Percentiles rank a stretch among this genome's conserved stretches.
These are phyloP conservation scores for Sambucus nigra DNA, from an alignment of 129 eudicot genomes.

Conservation along the genomic window DNA sequence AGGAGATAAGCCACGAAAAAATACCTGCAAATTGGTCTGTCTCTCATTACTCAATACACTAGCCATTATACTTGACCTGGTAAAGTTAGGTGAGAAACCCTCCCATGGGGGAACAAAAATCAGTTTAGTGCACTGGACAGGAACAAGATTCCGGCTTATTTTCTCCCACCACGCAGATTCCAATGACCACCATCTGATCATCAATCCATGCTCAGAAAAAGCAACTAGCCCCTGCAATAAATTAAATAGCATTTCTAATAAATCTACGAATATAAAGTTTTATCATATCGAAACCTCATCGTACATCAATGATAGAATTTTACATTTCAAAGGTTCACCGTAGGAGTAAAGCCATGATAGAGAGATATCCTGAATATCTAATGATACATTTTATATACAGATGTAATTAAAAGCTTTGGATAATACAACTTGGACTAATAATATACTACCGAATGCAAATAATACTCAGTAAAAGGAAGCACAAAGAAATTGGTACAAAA, in stretches of 20 bases:
- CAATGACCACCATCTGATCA: slow-evolving; percentile 98
- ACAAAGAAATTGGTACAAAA: too few relatives aligned
- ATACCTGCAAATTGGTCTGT: slow-evolving; percentile 48
- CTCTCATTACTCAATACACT: slow-evolving; percentile 45
- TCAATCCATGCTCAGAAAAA: slow-evolving; percentile 81
- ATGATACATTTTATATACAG: too few relatives aligned
- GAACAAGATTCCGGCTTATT: slow-evolving; percentile 76
- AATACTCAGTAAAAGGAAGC: too few relatives aligned
- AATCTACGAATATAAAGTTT: not conserved
- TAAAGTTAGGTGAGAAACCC: slow-evolving; percentile 84
- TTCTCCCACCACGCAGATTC: slow-evolving; percentile 99
- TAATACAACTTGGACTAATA: too few relatives aligned
- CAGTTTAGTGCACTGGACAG: slow-evolving; percentile 93
- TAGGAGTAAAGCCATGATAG: not conserved
- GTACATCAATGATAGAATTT: not conserved
- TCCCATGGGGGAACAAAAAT: slow-evolving; percentile 98
- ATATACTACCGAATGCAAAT: too few relatives aligned
- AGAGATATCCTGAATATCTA: not conserved
- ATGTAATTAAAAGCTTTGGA: too few relatives aligned
- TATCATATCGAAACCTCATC: not conserved
- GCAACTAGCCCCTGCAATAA: slow-evolving; percentile 95
- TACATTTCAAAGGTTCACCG: not conserved
- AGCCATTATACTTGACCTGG: slow-evolving; percentile 85
- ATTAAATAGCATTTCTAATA: slow-evolving; percentile 5
- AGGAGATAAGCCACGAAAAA: not conserved